Evolutionary conservation across 2,329 filamentous ascomycete species (phyloP), one percentile per base, ranked within the genome.

Genomic region (Rhynchosporium agropyri): DNA sequence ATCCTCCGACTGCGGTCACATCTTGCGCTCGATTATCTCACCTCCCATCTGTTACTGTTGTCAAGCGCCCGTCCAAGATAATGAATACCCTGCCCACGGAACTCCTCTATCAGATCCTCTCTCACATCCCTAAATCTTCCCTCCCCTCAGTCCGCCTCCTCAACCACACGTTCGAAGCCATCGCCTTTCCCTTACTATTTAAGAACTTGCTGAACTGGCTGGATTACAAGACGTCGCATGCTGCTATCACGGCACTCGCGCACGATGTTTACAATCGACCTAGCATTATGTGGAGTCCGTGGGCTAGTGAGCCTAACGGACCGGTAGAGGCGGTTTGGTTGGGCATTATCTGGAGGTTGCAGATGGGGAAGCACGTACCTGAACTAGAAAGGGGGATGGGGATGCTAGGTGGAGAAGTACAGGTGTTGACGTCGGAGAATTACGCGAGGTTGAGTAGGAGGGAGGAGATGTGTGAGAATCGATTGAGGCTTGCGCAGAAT

Each of bases 401-500:
- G 58, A 36, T 36, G 33, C 9, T 29, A 46, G 36, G 36, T 5
- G 40, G 26, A 12, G 42, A 43, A 12, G 46, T 56, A 46, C 26
- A 28, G 26, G 50, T 15, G 13, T 59, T 68, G 51, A 68, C 61
- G 6, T 54, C 60, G 9, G 53, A 56, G 9, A 69, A 66, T 62
- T 68, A 69, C 49, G 68, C 64, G n/a, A 50, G 53, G 26, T 50
- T 68, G n/a, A 70, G 66, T 65, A 60, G 64, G 43, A 63, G 31
- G 46, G 63, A 58, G 36, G 67, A 69, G 1, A 68, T 71, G 61
- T 63, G 60, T 4, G 64, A 68, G 57, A 65, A 50, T 28, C 51
- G 59, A 50, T 56, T 71, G 49, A 64, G 64, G 58, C 65, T 62
- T 13, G 64, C 59, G n/a, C 69, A 70, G 62, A 67, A 67, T 64